Base-by-base conservation (phyloP, 2,329 filamentous ascomycete genomes). In the Colletotrichum sp. region DNA sequence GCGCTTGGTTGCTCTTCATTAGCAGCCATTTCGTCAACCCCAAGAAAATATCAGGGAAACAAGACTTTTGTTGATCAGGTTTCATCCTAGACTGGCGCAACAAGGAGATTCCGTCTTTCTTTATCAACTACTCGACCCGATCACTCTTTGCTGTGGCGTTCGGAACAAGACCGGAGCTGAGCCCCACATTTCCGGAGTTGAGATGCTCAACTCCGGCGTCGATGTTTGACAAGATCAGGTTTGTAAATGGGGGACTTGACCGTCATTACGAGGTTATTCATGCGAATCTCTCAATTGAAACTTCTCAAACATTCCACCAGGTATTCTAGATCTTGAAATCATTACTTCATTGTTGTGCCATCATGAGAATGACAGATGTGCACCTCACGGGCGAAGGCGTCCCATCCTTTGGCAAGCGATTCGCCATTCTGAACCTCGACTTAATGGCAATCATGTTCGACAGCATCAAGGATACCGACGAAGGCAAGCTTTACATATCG, bases 121-220 rank as follows among this genome's bases (percentile, higher is more conserved):
- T 44, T 64, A 64, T 64, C 15, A 36, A 16, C 34, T 21, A 8
- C 9, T 21, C 9, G 32, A 44, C 10, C 21, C 24, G 21, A 34
- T 64, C 8, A 36, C n/a, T 30, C 6, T 34, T 62, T 15, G 62
- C 5, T 39, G n/a, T 39, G 18, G 10, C 10, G 24, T 63, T 4
- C 32, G 21, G 9, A 34, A 55, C 26, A 4, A 68, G 15, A 57
- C 34, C 73, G 69, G 69, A 72, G 55, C 63, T 63, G 63, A 76
- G 69, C 55, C 57, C 73, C 73, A 76, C 13, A 52, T 10, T 52
- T 71, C n/a, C 73, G 69, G 69, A 72, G 73, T 68, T 72, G 69
- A 72, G 57, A 2, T 6, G n/a, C 24, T 49, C 63, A 30, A 24
- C 39, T 66, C 63, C 63, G 63, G 62, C 63, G 26, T 7, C 10